These are phyloP conservation scores for Euptelea pleiosperma DNA, from an alignment of 164 flowering plant species.

Conservation along the genomic window DNA sequence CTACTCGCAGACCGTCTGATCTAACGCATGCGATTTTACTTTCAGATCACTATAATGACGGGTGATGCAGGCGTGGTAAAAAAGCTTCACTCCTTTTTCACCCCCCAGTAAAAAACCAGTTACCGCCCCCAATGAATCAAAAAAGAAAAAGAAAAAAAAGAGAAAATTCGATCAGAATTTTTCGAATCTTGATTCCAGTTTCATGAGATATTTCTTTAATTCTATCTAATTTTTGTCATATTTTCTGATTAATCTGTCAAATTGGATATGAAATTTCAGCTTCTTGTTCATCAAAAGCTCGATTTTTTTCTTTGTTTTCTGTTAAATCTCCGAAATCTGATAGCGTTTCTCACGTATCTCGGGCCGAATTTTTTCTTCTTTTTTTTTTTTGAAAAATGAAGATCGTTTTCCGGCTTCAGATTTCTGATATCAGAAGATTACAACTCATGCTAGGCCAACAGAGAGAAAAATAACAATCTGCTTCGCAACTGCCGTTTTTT, in stretches of 20 bases:
- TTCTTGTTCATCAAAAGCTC: too few species aligned
- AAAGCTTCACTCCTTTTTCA: not conserved
- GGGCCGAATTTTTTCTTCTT: too few species aligned
- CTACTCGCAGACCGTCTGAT: not conserved
- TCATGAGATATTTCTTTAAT: too few species aligned
- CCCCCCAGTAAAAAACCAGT: not conserved
- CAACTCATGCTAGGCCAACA: too few species aligned
- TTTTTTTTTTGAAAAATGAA: too few species aligned
- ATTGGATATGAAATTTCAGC: too few species aligned
- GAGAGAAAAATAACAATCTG: constrained; percentile 3
- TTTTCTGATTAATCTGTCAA: too few species aligned
- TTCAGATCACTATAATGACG: constrained; percentile 4
- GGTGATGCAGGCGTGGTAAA: not conserved
- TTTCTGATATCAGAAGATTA: not conserved
- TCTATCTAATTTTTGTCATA: too few species aligned
- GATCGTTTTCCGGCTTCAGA: too few species aligned
- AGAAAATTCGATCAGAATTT: not conserved
- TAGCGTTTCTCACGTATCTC: not conserved
- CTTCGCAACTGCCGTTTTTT: constrained; percentile 19
- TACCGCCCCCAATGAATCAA: not conserved
- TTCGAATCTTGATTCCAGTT: too few species aligned
- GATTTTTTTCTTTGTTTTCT: too few species aligned
- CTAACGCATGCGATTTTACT: not conserved
- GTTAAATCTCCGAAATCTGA: not conserved
- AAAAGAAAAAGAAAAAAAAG: not conserved